Evolutionary conservation across 2,329 filamentous ascomycete genomes (phyloP).

Genomic region (Samsoniella hepiali): DNA sequence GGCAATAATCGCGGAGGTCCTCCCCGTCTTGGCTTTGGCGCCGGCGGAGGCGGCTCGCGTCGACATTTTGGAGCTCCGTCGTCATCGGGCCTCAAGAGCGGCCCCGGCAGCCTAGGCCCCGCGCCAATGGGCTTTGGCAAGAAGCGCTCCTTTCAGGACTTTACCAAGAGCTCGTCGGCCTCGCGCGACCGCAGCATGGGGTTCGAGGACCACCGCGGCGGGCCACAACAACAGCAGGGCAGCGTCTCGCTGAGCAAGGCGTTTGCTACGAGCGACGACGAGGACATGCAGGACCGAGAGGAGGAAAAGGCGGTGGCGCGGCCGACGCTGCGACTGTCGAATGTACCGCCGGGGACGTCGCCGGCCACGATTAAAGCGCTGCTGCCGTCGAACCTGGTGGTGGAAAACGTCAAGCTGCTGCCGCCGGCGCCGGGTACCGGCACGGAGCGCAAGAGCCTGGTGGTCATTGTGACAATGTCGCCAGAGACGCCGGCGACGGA

Average conservation of each 20-base stretch:
- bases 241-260: conserved; percentile 55
- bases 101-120: conserved; percentile 60
- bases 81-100: conserved; percentile 51
- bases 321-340: conserved; percentile 60
- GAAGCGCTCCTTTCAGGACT: conserved; percentile 50
- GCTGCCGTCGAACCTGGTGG: conserved; percentile 56
- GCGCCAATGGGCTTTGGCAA: conserved; percentile 47
- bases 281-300: conserved; percentile 44
- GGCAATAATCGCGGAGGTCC: conserved; percentile 20
- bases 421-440: conserved; percentile 46
- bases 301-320: conserved; percentile 60
- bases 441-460: conserved; percentile 66
- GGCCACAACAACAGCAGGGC: conserved; percentile 37
- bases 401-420: conserved; percentile 72
- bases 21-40: conserved; percentile 29
- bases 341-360: conserved; percentile 58
- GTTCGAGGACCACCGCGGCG: conserved; percentile 38
- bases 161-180: conserved; percentile 32
- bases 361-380: conserved; percentile 58
- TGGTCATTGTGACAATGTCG: conserved; percentile 77
- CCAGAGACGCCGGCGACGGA: conserved; percentile 79
- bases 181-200: conserved; percentile 31
- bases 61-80: conserved; percentile 59
- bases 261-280: conserved; percentile 67
- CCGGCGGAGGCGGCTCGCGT: conserved; percentile 39